Evolutionary conservation across 2,329 filamentous ascomycete genomes (phyloP), one percentile per base, ranked within the genome.

Genomic region (Stagonosporopsis tanaceti): DNA sequence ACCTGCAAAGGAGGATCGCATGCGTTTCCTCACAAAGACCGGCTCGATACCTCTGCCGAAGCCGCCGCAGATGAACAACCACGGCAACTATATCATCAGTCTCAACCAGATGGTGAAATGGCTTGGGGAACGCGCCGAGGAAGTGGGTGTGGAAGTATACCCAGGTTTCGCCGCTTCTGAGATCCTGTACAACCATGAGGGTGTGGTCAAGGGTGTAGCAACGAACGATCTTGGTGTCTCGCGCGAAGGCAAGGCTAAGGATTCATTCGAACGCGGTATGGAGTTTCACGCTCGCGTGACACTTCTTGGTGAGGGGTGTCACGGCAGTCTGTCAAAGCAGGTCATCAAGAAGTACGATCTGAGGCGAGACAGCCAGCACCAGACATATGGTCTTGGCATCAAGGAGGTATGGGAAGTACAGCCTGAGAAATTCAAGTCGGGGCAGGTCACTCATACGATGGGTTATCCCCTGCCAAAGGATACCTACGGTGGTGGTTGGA

Each of bases 341-440:
- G 89, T 98, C 52, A 91, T 92, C 67, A 95, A 93, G 77, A 97
- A 96, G 75, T 99, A 92, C 67, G 92, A 98, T 72, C 81, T 99
- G 59, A 87, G 95, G 60, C 84, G 89, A 61, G 91, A 98, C 68
- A 94, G 91, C 79, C 89, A 97, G 75, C 91, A 91, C 54, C 95
- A 99, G 79, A 99, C 95, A 2, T 99, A 99, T 74, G 95, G 90
- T 17, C 82, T 99, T 7, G 95, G 95, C 27, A 80, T 98, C 67
- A 99, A 99, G 79, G 95, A 99, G 77, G 91, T 99, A 0, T 99
- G 95, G 95, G 95, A 99, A 78, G 85, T 99, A 30, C 87, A 93
- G 68, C 93, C 95, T 0, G 92, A 91, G 68, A 98, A 96, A 78
- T 98, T 97, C 79, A 84, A 89, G 60, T 90, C 90, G 72, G 95